phyloP scores from a whole-genome alignment of 164 flowering plant genomes.

The Vitis rotundifolia region DNA sequence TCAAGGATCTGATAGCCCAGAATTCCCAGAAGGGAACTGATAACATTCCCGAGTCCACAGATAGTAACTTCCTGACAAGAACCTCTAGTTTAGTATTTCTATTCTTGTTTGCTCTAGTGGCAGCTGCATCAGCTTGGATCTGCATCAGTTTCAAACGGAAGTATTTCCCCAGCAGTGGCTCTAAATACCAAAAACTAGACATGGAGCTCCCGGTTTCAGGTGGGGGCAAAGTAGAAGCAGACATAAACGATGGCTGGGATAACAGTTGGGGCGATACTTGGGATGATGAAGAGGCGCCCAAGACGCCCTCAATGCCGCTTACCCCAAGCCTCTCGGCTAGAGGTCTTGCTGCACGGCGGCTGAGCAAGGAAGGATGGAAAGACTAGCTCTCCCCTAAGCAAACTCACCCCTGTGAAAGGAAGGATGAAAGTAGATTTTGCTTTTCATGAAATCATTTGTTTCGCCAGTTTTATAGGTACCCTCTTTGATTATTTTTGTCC shows the following conservation, averaged over 20 bases:
- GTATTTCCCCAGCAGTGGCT: slow-evolving; percentile 14
- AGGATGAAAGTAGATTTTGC: too few relatives aligned
- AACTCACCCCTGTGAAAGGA: too few relatives aligned
- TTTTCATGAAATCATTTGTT: too few relatives aligned
- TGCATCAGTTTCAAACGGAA: slow-evolving; percentile 31
- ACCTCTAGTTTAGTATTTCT: slow-evolving; percentile 23
- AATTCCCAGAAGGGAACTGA: slow-evolving; percentile 20
- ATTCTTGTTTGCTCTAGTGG: slow-evolving; percentile 31
- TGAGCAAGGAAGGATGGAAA: slow-evolving; percentile 65
- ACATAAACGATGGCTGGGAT: slow-evolving; percentile 64
- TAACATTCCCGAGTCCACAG: slow-evolving; percentile 11
- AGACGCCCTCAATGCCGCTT: slow-evolving; percentile 55
- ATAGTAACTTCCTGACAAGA: slow-evolving; percentile 16
- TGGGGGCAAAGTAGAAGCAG: slow-evolving; percentile 27
- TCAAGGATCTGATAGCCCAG: slow-evolving; percentile 34
- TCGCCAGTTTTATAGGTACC: too few relatives aligned
- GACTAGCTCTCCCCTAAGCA: slow-evolving; percentile 31
- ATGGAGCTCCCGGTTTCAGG: slow-evolving; percentile 55
- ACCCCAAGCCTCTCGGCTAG: slow-evolving; percentile 66
- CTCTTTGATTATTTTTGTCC: too few relatives aligned
- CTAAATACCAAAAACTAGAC: slow-evolving; percentile 64
- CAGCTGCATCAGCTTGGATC: slow-evolving; percentile 34
- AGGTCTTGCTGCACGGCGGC: slow-evolving; percentile 62
- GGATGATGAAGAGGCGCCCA: slow-evolving; percentile 83
- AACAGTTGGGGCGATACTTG: slow-evolving; percentile 71